Evolutionary conservation across 2,329 filamentous ascomycete species (phyloP).

Genomic region (Biscogniauxia mediterranea): DNA sequence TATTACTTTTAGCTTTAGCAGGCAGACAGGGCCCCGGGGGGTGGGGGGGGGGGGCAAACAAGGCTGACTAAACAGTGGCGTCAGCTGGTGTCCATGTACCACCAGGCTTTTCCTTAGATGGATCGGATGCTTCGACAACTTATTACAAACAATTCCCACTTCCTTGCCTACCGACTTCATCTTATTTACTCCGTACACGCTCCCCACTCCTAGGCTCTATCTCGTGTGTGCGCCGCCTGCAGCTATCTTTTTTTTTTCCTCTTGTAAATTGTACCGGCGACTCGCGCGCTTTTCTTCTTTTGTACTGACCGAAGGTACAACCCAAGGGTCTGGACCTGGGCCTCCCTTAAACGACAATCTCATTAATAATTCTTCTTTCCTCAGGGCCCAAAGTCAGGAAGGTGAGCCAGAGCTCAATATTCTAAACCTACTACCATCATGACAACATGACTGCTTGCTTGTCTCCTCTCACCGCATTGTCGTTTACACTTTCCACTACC

Average conservation of each 20-base stretch:
- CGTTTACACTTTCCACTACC: background rate
- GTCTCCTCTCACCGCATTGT: background rate
- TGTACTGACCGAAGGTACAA: conserved; percentile 5
- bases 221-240: conserved; percentile 3
- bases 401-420: conserved; percentile 31
- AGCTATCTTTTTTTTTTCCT: background rate
- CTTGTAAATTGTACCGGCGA: conserved; percentile 1
- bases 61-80: background rate
- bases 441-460: conserved; percentile 3
- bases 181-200: conserved; percentile 10
- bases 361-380: conserved; percentile 8
- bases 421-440: conserved; percentile 9
- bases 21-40: background rate
- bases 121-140: too few species aligned
- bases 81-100: background rate
- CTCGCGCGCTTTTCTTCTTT: conserved; percentile 1
- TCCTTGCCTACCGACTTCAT: conserved; percentile 6
- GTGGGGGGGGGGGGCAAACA: background rate
- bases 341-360: background rate
- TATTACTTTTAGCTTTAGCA: conserved; percentile 6
- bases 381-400: conserved; percentile 24
- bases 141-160: conserved; percentile 5
- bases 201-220: conserved; percentile 16
- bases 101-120: background rate
- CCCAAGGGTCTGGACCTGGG: conserved; percentile 5